Percentiles rank a stretch among this genome's conserved stretches.
phyloP scores from a whole-genome alignment of 78 protist species.

The Diacronema lutheri region DNA sequence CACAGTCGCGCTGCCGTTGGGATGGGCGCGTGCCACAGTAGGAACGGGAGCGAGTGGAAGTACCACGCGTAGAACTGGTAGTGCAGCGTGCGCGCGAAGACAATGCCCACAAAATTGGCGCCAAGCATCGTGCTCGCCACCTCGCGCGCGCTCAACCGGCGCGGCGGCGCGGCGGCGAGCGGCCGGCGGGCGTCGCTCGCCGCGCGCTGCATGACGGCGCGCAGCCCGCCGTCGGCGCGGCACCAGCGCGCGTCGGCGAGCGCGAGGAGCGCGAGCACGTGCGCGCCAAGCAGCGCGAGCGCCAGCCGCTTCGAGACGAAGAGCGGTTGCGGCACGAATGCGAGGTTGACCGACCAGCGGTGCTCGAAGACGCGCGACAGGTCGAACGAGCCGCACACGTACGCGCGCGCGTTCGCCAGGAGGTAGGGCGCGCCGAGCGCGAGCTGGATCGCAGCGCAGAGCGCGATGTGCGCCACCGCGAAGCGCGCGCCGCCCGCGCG shows the following conservation, averaged over 20 bases:
- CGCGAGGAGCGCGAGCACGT: slow-evolving; percentile 39
- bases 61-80: slow-evolving; percentile 92
- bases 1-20: too few relatives aligned
- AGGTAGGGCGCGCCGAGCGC: slow-evolving; percentile 79
- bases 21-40: slow-evolving; percentile 59
- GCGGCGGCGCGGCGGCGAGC: not conserved
- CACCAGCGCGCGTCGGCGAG: slow-evolving; percentile 34
- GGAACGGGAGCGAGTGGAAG: slow-evolving; percentile 77
- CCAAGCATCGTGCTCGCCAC: not conserved
- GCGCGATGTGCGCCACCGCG: slow-evolving; percentile 35
- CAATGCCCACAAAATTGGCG: slow-evolving; percentile 78
- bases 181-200: not conserved
- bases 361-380: slow-evolving; percentile 28
- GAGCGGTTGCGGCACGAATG: slow-evolving; percentile 62
- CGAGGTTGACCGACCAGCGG: slow-evolving; percentile 89
- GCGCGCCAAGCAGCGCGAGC: slow-evolving; percentile 41
- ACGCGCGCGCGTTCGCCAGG: slow-evolving; percentile 33
- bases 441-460: slow-evolving; percentile 30
- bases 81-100: slow-evolving; percentile 84
- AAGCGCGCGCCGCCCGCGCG: slow-evolving; percentile 46
- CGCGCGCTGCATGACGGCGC: not conserved
- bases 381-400: slow-evolving; percentile 71
- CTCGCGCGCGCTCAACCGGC: not conserved
- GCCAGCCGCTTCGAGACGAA: slow-evolving; percentile 47
- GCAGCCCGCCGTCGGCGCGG: not conserved